A percentile compares a stretch with the other conserved stretches of the same genome.
Evolutionary conservation across 192 early-diverging fungal genomes (phyloP).

Genomic region (Phlyctochytrium arcticum): DNA sequence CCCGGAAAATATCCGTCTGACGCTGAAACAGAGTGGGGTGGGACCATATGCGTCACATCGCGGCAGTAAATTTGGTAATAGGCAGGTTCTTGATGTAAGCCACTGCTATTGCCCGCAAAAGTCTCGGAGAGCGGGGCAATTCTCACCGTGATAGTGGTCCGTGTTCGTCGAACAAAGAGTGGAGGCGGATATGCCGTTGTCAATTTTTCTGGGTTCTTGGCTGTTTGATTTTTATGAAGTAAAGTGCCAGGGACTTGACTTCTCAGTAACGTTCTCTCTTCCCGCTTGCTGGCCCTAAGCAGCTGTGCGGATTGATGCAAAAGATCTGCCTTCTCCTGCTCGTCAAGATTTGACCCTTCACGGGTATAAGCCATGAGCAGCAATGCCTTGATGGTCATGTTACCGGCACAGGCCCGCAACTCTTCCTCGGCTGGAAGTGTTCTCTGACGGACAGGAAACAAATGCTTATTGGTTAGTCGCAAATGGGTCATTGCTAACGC

Average conservation of each 20-base stretch:
- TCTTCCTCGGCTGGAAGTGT: constrained; percentile 12
- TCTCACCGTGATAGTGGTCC: constrained; percentile 37
- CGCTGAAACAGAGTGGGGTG: constrained; percentile 17
- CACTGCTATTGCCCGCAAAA: too few relatives aligned
- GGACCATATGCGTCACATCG: constrained; percentile 1
- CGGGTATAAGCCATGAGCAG: constrained; percentile 20
- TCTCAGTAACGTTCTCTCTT: constrained; percentile 24
- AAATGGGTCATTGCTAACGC: constrained; percentile 23
- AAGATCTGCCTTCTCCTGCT: constrained; percentile 7
- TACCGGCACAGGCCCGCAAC: constrained; percentile 21
- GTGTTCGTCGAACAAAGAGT: constrained; percentile 31
- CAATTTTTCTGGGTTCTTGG: too few relatives aligned
- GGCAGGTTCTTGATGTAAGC: too few relatives aligned
- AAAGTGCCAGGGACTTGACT: neutral
- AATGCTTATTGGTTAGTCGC: constrained; percentile 32
- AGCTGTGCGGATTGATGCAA: constrained; percentile 8
- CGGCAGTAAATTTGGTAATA: constrained; percentile 35
- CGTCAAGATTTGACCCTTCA: constrained; percentile 16
- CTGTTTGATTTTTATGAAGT: neutral
- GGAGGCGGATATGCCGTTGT: constrained; percentile 44
- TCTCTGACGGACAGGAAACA: neutral
- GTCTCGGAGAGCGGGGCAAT: too few relatives aligned
- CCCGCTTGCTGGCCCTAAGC: constrained; percentile 3
- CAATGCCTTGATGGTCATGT: constrained; percentile 22
- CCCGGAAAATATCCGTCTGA: constrained; percentile 31